phyloP scores from a whole-genome alignment of 2,329 filamentous ascomycete species.

The Coniochaeta hoffmannii region DNA sequence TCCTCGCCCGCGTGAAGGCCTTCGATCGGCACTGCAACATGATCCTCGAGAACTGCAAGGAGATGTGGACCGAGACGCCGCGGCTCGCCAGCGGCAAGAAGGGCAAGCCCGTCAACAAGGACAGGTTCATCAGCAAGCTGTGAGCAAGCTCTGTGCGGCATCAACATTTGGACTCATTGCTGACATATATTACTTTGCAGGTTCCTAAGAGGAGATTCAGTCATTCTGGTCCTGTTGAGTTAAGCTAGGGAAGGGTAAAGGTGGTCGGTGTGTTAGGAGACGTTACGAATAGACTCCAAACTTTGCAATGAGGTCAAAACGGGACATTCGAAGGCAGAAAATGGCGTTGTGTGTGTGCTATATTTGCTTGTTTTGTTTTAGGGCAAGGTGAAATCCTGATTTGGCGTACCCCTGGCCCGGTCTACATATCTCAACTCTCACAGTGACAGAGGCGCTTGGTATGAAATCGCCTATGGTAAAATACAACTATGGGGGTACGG shows the following conservation, averaged over 20 bases:
- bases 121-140: constrained; percentile 98
- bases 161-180: constrained; percentile 14
- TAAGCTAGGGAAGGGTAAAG: background rate
- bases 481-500: background rate
- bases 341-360: constrained; percentile 1
- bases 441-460: background rate
- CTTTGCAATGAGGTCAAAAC: background rate
- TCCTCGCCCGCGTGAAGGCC: constrained; percentile 93
- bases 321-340: background rate
- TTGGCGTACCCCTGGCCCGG: background rate
- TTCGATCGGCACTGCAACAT: constrained; percentile 99
- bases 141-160: constrained; percentile 37
- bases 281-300: background rate
- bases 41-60: constrained; percentile 54
- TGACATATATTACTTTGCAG: constrained; percentile 7
- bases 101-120: constrained; percentile 90
- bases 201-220: constrained; percentile 17
- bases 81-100: constrained; percentile 77
- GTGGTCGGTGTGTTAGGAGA: background rate
- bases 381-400: background rate
- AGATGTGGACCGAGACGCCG: constrained; percentile 99
- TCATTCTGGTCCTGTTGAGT: constrained; percentile 17
- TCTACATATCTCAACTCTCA: background rate
- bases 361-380: background rate
- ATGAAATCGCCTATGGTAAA: background rate